Percentiles rank a stretch among this genome's conserved stretches.
Evolutionary conservation across 768 basidiomycete genomes (phyloP).

Genomic region (Ephemerocybe angulata): DNA sequence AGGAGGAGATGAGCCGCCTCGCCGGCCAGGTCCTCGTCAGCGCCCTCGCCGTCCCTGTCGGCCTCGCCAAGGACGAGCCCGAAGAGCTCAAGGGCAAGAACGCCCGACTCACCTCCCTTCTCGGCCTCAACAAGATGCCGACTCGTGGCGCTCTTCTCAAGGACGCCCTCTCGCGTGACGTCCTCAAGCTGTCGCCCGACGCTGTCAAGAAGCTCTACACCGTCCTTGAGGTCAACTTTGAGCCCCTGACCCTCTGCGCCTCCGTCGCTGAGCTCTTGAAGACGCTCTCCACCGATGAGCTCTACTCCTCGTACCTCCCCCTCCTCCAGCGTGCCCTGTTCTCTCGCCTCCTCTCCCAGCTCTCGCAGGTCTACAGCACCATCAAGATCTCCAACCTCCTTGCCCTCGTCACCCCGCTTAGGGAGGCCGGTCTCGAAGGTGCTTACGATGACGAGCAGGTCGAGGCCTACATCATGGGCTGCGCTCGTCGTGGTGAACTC

Average conservation of each 20-base stretch:
- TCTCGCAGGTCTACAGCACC: slow-evolving; percentile 88
- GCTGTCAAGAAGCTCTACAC: slow-evolving; percentile 77
- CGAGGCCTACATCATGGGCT: slow-evolving; percentile 92
- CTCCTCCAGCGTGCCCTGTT: slow-evolving; percentile 89
- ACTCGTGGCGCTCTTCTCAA: slow-evolving; percentile 82
- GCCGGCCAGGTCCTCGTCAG: slow-evolving; percentile 91
- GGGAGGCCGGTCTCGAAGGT: slow-evolving; percentile 47
- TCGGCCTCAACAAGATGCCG: slow-evolving; percentile 80
- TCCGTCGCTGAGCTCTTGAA: slow-evolving; percentile 73
- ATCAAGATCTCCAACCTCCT: slow-evolving; percentile 78
- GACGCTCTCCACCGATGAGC: slow-evolving; percentile 33
- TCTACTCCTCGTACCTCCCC: slow-evolving; percentile 80
- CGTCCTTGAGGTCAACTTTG: slow-evolving; percentile 89
- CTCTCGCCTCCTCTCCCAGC: slow-evolving; percentile 84
- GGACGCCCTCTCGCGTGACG: slow-evolving; percentile 83
- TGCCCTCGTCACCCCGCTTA: slow-evolving; percentile 73
- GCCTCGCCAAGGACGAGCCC: slow-evolving; percentile 45
- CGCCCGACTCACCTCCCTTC: slow-evolving; percentile 76
- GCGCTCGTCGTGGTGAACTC: slow-evolving; percentile 83
- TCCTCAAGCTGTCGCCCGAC: slow-evolving; percentile 73
- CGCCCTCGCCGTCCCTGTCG: slow-evolving; percentile 90
- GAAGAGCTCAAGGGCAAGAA: slow-evolving; percentile 59
- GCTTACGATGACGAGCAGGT: slow-evolving; percentile 71
- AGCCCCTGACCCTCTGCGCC: slow-evolving; percentile 81
- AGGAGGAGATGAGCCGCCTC: slow-evolving; percentile 76